phyloP scores from a whole-genome alignment of 805 yeast species.

The Starmera amethionina region DNA sequence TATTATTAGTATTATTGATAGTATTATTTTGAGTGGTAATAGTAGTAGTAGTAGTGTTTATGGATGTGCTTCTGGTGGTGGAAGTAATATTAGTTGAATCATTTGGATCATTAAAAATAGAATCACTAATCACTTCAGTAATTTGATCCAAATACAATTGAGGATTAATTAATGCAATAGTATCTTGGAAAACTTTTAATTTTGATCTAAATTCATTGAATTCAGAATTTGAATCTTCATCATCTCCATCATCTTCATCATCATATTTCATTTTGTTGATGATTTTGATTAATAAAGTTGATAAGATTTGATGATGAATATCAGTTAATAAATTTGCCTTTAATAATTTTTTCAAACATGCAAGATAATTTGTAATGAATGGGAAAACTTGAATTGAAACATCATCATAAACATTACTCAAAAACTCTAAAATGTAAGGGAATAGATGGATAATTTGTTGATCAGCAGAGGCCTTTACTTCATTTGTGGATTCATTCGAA shows the following conservation, averaged over 20 bases:
- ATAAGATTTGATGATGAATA: conserved; percentile 41
- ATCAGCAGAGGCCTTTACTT: conserved; percentile 29
- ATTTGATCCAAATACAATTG: conserved; percentile 51
- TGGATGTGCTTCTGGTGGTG: too few relatives aligned
- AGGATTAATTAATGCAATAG: conserved; percentile 54
- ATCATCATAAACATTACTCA: conserved; percentile 83
- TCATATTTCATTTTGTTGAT: conserved; percentile 76
- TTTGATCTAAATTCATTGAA: conserved; percentile 71
- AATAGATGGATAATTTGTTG: conserved; percentile 49
- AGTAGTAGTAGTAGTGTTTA: too few relatives aligned
- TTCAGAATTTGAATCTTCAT: conserved; percentile 66
- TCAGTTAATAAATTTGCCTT: conserved; percentile 28
- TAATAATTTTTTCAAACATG: conserved; percentile 51
- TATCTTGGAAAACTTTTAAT: conserved; percentile 75
- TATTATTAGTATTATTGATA: too few relatives aligned
- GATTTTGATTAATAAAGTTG: conserved; percentile 56
- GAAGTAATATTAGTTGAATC: too few relatives aligned
- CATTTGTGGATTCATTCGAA: conserved; percentile 32
- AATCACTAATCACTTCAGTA: conserved; percentile 47
- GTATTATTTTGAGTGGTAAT: too few relatives aligned
- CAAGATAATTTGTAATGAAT: conserved; percentile 63
- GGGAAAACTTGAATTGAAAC: conserved; percentile 77
- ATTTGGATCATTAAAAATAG: conserved; percentile 22
- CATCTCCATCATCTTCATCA: conserved; percentile 62
- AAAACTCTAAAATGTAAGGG: conserved; percentile 63